Percentiles rank a stretch among this genome's conserved stretches.
These are phyloP conservation scores for Oidium heveae DNA, from an alignment of 2,329 filamentous ascomycete species.

Conservation along the genomic window DNA sequence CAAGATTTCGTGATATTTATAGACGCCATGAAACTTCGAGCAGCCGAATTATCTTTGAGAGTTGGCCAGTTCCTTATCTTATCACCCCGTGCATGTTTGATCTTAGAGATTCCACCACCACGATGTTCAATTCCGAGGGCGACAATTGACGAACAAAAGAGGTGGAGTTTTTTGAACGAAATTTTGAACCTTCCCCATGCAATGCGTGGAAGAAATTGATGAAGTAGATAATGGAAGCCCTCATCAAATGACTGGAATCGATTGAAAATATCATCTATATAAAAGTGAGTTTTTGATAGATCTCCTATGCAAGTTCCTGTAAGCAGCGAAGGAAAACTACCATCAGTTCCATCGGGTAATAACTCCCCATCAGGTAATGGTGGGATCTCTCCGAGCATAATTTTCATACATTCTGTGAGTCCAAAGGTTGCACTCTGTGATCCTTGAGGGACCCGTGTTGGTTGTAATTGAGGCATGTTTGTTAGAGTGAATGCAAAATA, in stretches of 20 bases:
- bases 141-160: background rate
- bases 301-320: background rate
- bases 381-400: background rate
- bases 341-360: background rate
- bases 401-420: background rate
- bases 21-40: background rate
- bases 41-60: background rate
- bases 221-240: background rate
- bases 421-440: background rate
- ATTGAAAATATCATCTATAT: background rate
- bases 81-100: background rate
- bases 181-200: background rate
- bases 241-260: background rate
- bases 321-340: background rate
- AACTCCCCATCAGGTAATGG: background rate
- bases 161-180: background rate
- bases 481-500: background rate
- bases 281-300: background rate
- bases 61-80: background rate
- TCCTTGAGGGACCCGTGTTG: background rate
- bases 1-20: background rate
- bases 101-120: background rate
- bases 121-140: background rate
- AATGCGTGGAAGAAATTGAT: background rate
- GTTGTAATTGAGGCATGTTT: background rate